Evolutionary conservation across 148 eudicot genomes (phyloP).

Genomic region (Rhododendron henanense): DNA sequence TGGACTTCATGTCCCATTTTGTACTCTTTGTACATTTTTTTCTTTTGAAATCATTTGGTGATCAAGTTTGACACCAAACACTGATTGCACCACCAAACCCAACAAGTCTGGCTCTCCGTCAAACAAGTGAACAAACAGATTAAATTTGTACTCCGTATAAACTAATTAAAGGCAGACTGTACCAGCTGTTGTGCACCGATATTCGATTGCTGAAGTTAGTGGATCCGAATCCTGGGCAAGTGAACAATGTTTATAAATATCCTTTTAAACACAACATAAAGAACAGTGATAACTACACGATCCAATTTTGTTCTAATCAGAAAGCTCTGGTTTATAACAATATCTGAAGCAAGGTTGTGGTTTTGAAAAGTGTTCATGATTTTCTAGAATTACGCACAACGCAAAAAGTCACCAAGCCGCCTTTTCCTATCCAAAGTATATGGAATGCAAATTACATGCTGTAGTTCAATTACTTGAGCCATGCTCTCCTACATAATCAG

Average conservation of each 20-base stretch:
- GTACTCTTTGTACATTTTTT: not conserved
- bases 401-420: not conserved
- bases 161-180: conserved; percentile 30
- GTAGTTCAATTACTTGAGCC: not conserved
- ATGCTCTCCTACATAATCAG: not conserved
- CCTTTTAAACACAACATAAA: not conserved
- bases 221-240: conserved; percentile 78
- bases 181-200: conserved; percentile 94
- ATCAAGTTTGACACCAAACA: not conserved
- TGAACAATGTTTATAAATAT: conserved; percentile 6
- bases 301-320: conserved; percentile 2
- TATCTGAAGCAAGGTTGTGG: not conserved
- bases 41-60: not conserved
- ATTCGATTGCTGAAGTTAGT: conserved; percentile 72
- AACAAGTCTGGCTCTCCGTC: not conserved
- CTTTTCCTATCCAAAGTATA: not conserved
- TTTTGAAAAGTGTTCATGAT: not conserved
- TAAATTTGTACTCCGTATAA: conserved; percentile 20
- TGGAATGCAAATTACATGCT: not conserved
- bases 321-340: not conserved
- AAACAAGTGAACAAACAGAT: not conserved
- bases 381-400: not conserved
- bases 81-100: not conserved
- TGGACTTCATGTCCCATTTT: not conserved
- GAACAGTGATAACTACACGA: not conserved